Conservation (phyloP, 2,329 filamentous ascomycete species). For the Blastomyces silverae region DNA sequence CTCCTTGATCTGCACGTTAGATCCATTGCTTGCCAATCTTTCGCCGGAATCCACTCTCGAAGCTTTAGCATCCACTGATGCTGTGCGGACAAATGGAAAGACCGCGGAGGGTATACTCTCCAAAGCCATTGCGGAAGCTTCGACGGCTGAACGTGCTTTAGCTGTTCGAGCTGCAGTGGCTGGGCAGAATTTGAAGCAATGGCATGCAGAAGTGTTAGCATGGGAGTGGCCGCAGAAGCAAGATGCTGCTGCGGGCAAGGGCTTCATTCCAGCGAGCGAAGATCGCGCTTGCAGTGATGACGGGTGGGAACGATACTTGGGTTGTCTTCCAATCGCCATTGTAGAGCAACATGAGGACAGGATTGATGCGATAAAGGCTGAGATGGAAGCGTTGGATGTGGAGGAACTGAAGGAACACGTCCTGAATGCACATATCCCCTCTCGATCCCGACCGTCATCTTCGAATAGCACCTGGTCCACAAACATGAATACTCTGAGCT, state of each 20-base stretch:
- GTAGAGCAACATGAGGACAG: conserved; percentile 64
- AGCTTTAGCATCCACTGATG: conserved; percentile 43
- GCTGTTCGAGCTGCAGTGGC: conserved; percentile 54
- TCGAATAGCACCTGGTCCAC: conserved; percentile 41
- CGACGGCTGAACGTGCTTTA: conserved; percentile 51
- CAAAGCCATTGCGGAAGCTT: conserved; percentile 50
- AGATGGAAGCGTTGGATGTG: conserved; percentile 39
- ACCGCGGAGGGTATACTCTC: conserved; percentile 38
- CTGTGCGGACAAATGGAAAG: conserved; percentile 35
- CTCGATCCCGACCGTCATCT: conserved; percentile 50
- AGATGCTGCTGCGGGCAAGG: conserved; percentile 36
- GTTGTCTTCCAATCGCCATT: conserved; percentile 60
- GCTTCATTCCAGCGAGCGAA: conserved; percentile 30
- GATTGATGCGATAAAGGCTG: conserved; percentile 62
- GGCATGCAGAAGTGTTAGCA: conserved; percentile 52
- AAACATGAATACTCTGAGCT: conserved; percentile 39
- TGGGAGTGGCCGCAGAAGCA: conserved; percentile 51
- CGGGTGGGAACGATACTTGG: conserved; percentile 49
- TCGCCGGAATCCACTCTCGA: conserved; percentile 50
- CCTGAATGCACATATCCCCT: conserved; percentile 68
- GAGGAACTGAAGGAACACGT: conserved; percentile 86
- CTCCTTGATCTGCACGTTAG: conserved; percentile 35
- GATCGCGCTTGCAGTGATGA: conserved; percentile 21
- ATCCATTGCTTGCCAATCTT: conserved; percentile 47
- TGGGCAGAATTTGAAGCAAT: conserved; percentile 52